Conservation (phyloP, 352 stramenopile species). For the Phytopythium helicoides region DNA sequence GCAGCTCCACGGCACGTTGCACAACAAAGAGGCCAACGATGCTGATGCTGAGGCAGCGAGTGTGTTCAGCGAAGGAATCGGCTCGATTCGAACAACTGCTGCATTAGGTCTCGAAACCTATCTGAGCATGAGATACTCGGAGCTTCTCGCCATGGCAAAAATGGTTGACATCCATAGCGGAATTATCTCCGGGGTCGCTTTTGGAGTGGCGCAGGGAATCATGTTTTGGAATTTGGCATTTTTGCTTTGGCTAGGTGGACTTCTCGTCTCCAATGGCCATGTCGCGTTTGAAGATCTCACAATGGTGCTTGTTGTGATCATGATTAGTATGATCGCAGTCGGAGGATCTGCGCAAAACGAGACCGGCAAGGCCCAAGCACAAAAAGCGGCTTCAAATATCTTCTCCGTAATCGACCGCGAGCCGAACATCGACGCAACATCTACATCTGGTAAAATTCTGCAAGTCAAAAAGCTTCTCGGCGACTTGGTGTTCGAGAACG, state of each 20-base stretch:
- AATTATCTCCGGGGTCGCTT: constrained; percentile 35
- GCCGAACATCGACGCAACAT: constrained; percentile 35
- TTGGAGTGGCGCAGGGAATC: constrained; percentile 43
- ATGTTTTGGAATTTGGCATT: constrained; percentile 50
- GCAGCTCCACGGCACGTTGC: constrained; percentile 27
- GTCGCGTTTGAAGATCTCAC: constrained; percentile 50
- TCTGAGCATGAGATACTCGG: constrained; percentile 19
- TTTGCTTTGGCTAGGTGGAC: constrained; percentile 57
- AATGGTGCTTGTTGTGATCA: constrained; percentile 48
- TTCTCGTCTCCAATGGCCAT: constrained; percentile 31
- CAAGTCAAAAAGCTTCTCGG: constrained; percentile 35
- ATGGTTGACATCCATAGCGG: constrained; percentile 24
- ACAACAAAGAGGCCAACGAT: constrained; percentile 41
- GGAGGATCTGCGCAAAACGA: constrained; percentile 36
- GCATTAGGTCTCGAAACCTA: constrained; percentile 41
- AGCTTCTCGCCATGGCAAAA: constrained; percentile 27
- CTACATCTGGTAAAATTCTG: constrained; percentile 7
- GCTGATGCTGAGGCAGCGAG: constrained; percentile 31
- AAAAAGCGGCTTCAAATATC: constrained; percentile 48
- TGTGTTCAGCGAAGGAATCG: constrained; percentile 42
- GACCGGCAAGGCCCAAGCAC: constrained; percentile 46
- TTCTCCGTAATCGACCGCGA: constrained; percentile 82
- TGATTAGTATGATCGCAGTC: constrained; percentile 48
- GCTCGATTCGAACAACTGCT: constrained; percentile 53
- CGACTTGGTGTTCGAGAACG: constrained; percentile 73